Conservation (phyloP, 2,329 filamentous ascomycete species). For the Davidsoniella neocaledoniae region DNA sequence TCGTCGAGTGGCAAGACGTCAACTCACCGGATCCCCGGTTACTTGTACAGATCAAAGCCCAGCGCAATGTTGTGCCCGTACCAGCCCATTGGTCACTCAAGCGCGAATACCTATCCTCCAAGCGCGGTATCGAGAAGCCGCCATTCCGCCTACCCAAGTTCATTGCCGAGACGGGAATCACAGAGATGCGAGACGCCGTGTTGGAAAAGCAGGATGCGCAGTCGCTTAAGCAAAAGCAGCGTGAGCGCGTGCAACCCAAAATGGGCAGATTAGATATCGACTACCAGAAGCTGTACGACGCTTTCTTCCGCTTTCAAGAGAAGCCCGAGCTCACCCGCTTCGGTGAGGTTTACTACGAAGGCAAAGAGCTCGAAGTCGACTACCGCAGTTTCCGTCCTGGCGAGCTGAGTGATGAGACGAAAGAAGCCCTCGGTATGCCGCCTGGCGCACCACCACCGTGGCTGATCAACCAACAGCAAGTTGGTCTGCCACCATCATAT, state of each 20-base stretch:
- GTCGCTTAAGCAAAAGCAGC: constrained; percentile 83
- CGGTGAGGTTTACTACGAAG: constrained; percentile 98
- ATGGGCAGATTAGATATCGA: constrained; percentile 97
- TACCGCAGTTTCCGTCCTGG: constrained; percentile 78
- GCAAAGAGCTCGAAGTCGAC: constrained; percentile 95
- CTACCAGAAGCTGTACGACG: constrained; percentile 95
- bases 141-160: constrained; percentile 88
- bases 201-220: constrained; percentile 91
- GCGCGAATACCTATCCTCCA: constrained; percentile 91
- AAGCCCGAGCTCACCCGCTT: constrained; percentile 90
- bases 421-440: constrained; percentile 85
- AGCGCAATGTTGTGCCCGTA: constrained; percentile 89
- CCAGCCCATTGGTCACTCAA: constrained; percentile 91
- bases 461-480: constrained; percentile 92
- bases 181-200: constrained; percentile 94
- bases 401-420: constrained; percentile 74
- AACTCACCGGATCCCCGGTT: constrained; percentile 78
- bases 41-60: constrained; percentile 85
- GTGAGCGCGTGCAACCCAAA: constrained; percentile 85
- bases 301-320: constrained; percentile 94
- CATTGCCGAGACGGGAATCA: constrained; percentile 92
- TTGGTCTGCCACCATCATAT: constrained; percentile 85
- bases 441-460: constrained; percentile 87
- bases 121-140: constrained; percentile 89
- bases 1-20: constrained; percentile 95